Evolutionary conservation across 371 early-diverging fungal genomes (phyloP), one percentile per base, ranked within the genome.

Genomic region (Blakeslea trispora): DNA sequence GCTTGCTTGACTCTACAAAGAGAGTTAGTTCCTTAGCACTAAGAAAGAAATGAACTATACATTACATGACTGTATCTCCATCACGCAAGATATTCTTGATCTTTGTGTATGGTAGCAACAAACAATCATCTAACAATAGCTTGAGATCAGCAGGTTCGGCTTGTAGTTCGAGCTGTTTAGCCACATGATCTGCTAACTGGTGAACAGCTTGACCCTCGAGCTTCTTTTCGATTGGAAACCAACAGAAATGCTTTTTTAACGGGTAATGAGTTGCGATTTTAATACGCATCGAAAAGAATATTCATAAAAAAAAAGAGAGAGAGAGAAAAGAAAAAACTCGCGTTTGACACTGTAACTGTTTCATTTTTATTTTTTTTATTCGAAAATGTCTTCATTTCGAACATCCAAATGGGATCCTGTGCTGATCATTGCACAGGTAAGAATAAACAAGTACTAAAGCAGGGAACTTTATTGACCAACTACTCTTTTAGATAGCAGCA

Each of bases 341-440:
- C 7, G 28, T 28, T 28, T 28, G 3, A 28, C n/a, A n/a, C n/a
- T n/a, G n/a, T n/a, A n/a, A n/a, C n/a, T n/a, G n/a, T n/a, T n/a
- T n/a, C n/a, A n/a, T n/a, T 28, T 28, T 28, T 28, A 28, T 28
- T 28, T 28, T 28, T 7, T 28, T 28, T 28, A 28, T n/a, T n/a
- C n/a, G n/a, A n/a, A n/a, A n/a, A n/a, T 69, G 34, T 64, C 79
- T 24, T 72, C 74, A 18, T 78, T 79, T 64, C 69, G 79, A 61
- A 52, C 67, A 24, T 61, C 74, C 10, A 70, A 64, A 46, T 79
- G 79, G 79, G 79, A 79, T 64, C 79, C 79, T 22, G 45, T 75
- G 19, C 63, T 75, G 5, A 75, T 79, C 35, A 61, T 72, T 28
- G 66, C 76, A 34, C 79, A 79, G 63, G 79, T 75, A 67, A 45